Percentiles rank a stretch among this genome's conserved stretches.
Evolutionary conservation across 2,329 filamentous ascomycete species (phyloP).

Genomic region (Thelonectria rubi): DNA sequence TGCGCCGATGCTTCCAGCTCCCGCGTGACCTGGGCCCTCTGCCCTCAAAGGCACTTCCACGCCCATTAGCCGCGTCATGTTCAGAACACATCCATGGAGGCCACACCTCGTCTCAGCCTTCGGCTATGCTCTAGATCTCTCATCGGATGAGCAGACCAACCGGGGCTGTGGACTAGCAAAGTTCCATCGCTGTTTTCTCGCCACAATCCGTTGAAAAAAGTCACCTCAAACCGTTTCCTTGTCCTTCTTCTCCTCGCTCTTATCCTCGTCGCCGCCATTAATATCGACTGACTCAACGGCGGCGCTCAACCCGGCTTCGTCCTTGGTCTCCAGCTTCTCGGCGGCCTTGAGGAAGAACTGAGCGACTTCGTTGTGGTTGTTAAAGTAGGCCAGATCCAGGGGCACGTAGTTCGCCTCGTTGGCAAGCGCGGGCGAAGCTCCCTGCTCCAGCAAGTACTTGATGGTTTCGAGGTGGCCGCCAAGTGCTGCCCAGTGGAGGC

Average conservation of each 20-base stretch:
- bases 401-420: slow-evolving; percentile 88
- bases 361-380: slow-evolving; percentile 72
- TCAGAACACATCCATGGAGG: neutral
- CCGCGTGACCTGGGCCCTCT: no score
- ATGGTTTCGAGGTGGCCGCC: slow-evolving; percentile 87
- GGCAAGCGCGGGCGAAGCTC: slow-evolving; percentile 79
- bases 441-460: slow-evolving; percentile 77
- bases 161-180: no score
- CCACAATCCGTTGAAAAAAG: neutral
- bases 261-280: slow-evolving; percentile 45
- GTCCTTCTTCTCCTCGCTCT: slow-evolving; percentile 33
- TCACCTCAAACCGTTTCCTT: slow-evolving; percentile 27
- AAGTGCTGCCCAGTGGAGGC: slow-evolving; percentile 91
- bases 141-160: no score
- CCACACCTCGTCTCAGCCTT: neutral
- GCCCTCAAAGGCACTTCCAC: neutral
- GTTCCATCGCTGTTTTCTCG: no score
- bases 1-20: neutral
- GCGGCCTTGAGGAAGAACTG: slow-evolving; percentile 66
- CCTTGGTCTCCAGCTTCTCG: slow-evolving; percentile 57
- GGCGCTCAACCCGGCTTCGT: slow-evolving; percentile 54
- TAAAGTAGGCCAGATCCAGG: slow-evolving; percentile 76
- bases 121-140: no score
- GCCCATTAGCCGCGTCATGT: neutral
- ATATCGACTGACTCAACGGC: slow-evolving; percentile 52